These are phyloP conservation scores for Annona cherimola DNA, from an alignment of 164 flowering plant species.

Conservation along the genomic window DNA sequence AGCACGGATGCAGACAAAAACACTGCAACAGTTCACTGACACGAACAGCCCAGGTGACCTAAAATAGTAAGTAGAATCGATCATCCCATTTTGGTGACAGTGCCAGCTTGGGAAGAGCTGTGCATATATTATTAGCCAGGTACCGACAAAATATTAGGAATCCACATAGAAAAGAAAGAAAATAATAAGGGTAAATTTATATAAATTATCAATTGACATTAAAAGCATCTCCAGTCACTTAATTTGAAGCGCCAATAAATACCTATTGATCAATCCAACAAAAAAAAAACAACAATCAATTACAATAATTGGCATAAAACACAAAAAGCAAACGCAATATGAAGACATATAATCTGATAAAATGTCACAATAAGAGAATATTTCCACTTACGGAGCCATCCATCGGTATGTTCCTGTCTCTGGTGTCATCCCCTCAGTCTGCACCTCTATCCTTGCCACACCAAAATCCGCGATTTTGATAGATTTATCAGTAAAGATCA, in stretches of 20 bases:
- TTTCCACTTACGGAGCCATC: slow-evolving; percentile 75
- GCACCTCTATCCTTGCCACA: slow-evolving; percentile 73
- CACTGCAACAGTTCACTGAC: too few species aligned
- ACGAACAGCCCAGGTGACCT: too few species aligned
- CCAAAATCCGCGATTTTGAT: slow-evolving; percentile 79
- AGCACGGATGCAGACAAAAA: too few species aligned
- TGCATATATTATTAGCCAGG: not conserved
- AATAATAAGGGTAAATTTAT: not conserved
- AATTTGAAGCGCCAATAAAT: not conserved
- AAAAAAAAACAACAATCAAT: not conserved
- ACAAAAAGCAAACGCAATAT: not conserved
- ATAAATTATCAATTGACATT: too few species aligned
- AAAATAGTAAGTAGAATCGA: too few species aligned
- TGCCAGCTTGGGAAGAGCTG: not conserved
- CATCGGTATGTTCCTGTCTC: slow-evolving; percentile 79
- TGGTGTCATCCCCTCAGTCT: slow-evolving; percentile 76
- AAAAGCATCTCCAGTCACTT: not conserved
- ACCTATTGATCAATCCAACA: not conserved
- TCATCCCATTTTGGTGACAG: too few species aligned
- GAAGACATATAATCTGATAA: not conserved
- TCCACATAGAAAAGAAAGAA: not conserved
- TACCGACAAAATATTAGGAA: not conserved
- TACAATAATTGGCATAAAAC: not conserved
- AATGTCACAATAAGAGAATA: not conserved
- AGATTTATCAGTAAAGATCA: slow-evolving; percentile 47